These are phyloP conservation scores for Cornus controversa DNA, from an alignment of 148 eudicot genomes.

Conservation along the genomic window DNA sequence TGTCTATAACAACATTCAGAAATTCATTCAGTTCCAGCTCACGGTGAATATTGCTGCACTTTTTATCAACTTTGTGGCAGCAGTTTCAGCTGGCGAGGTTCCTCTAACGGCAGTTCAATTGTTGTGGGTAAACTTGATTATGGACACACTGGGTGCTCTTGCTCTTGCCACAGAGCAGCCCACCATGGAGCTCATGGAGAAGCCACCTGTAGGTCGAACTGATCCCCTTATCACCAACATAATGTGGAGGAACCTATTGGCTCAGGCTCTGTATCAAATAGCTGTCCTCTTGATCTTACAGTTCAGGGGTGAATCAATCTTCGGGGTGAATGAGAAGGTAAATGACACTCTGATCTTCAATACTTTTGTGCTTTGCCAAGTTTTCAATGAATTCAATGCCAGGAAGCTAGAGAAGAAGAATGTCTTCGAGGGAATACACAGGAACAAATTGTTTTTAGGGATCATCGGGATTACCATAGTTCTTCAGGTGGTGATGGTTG, in stretches of 20 bases:
- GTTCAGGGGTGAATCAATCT: slow-evolving; percentile 25
- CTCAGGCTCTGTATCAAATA: slow-evolving; percentile 31
- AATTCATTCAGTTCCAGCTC: slow-evolving; percentile 39
- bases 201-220: slow-evolving; percentile 25
- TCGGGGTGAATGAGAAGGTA: slow-evolving; percentile 18
- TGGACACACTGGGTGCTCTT: slow-evolving; percentile 35
- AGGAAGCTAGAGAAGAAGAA: slow-evolving; percentile 37
- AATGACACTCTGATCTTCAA: slow-evolving; percentile 34
- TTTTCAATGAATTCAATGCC: slow-evolving; percentile 34
- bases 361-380: slow-evolving; percentile 33
- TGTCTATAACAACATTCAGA: slow-evolving; percentile 36
- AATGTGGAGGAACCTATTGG: slow-evolving; percentile 36
- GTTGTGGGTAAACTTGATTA: slow-evolving; percentile 36
- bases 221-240: slow-evolving; percentile 33
- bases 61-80: slow-evolving; percentile 33
- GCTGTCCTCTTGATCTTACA: slow-evolving; percentile 26
- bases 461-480: slow-evolving; percentile 26
- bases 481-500: slow-evolving; percentile 39
- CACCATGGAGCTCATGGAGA: slow-evolving; percentile 30
- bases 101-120: slow-evolving; percentile 35
- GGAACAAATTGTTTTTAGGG: slow-evolving; percentile 30
- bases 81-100: slow-evolving; percentile 29
- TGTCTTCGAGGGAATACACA: slow-evolving; percentile 31
- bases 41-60: slow-evolving; percentile 37
- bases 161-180: slow-evolving; percentile 36